Evolutionary conservation across 495 filamentous ascomycete genomes (phyloP), one percentile per base, ranked within the genome.

Genomic region (Bathelium albidoporum): DNA sequence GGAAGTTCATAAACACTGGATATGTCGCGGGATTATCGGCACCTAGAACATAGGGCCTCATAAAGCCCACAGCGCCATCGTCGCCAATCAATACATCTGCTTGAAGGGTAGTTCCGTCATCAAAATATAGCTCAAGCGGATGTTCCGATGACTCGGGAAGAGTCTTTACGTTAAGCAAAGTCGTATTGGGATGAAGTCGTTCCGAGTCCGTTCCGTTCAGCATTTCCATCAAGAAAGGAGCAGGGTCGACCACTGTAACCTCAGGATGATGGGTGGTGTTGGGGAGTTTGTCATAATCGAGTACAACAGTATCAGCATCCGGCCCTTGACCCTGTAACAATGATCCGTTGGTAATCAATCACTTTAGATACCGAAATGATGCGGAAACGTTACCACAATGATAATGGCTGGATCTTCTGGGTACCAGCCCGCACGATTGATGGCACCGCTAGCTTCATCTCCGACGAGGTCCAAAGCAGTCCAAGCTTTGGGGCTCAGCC

Each of bases 181-280:
- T 61, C 59, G 43, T 61, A 34, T 61, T 61, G 31, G 59, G 32
- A 16, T 61, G 59, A 1, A 61, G 59, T 26, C 59, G 59, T 16
- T 44, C 20, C 34, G 20, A 2, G 9, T 61, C 59, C 2, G 59
- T 61, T 1, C 59, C 59, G 34, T 61, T 61, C 9, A 61, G 59
- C 59, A 61, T 61, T 34, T 61, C 31, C 59, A 61, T 61, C 32
- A 61, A 32, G 16, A 61, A 61, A 24, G 59, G 59, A 9, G 59
- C 59, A 11, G 59, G 59, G 22, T 61, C 59, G 2, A 61, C 59
- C 2, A 61, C 59, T 26, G 59, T 34, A 20, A 61, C 59, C 29
- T 61, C 59, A 3, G 59, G 59, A 18, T 44, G 36, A 29, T 61
- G 59, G 11, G 59, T 61, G 18, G 59, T 61, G 34, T 61, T 61